Percentiles rank a stretch among this genome's conserved stretches.
phyloP scores from a whole-genome alignment of 176 grass and related monocot genomes.

The Carex kokanica region DNA sequence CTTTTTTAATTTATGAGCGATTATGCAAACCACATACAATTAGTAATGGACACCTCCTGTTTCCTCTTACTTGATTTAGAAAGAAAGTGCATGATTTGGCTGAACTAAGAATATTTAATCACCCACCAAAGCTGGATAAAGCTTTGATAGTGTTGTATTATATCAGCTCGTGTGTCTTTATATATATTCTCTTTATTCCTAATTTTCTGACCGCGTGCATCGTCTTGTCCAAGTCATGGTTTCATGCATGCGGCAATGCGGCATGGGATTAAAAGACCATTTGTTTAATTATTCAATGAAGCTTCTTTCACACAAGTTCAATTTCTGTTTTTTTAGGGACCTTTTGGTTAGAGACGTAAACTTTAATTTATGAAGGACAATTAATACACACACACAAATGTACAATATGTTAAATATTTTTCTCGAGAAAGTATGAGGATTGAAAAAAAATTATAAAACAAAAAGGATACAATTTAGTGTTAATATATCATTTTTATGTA shows the following conservation, averaged over 20 bases:
- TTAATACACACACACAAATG: no score
- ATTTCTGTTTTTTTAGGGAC: background rate
- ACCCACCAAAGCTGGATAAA: background rate
- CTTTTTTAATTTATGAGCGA: background rate
- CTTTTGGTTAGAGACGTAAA: background rate
- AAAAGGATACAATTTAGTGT: no score
- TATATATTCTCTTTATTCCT: background rate
- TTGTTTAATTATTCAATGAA: no score
- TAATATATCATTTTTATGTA: no score
- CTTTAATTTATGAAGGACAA: no score
- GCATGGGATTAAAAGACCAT: background rate
- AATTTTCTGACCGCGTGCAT: constrained; percentile 9
- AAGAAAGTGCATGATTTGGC: background rate
- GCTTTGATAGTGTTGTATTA: background rate
- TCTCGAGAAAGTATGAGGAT: no score
- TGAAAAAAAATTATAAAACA: no score
- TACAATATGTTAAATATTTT: no score
- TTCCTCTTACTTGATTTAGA: background rate
- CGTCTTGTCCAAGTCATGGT: background rate
- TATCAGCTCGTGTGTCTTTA: background rate
- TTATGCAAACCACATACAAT: background rate
- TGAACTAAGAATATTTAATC: background rate
- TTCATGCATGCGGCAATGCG: background rate
- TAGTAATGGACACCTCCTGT: background rate
- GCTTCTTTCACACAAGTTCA: background rate